A percentile compares a stretch with the other conserved stretches of the same genome.
phyloP scores from a whole-genome alignment of 129 eudicot genomes.

The Solidago caesia region DNA sequence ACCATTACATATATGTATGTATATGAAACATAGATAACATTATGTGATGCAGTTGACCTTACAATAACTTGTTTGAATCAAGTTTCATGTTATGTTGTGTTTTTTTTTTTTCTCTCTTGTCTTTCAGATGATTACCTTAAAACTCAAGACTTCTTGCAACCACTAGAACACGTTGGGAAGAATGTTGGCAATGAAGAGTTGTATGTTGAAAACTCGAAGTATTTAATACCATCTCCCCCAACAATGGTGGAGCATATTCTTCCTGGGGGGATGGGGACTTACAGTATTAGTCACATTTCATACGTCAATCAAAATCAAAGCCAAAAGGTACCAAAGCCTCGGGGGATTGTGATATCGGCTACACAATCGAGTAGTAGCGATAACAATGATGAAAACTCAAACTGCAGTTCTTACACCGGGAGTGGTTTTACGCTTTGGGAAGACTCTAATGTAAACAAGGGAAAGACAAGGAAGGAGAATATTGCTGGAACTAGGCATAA shows the following conservation, averaged over 20 bases:
- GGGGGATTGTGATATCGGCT: constrained; percentile 41
- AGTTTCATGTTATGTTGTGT: background rate
- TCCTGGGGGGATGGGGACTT: constrained; percentile 84
- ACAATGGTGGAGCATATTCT: constrained; percentile 57
- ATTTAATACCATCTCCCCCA: constrained; percentile 30
- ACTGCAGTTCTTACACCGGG: constrained; percentile 76
- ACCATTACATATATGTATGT: too few relatives aligned
- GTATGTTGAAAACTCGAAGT: constrained; percentile 37
- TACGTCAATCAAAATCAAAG: constrained; percentile 46
- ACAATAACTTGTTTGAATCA: background rate
- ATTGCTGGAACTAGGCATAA: constrained; percentile 45
- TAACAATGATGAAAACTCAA: constrained; percentile 72
- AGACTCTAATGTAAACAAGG: constrained; percentile 71
- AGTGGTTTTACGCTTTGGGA: constrained; percentile 86
- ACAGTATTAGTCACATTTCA: constrained; percentile 59
- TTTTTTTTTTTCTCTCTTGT: background rate
- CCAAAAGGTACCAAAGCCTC: constrained; percentile 41
- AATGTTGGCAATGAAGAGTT: constrained; percentile 3
- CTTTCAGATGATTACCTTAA: constrained; percentile 50
- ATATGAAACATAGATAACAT: constrained; percentile 1
- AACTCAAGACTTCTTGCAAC: constrained; percentile 92
- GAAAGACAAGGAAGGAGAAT: constrained; percentile 96
- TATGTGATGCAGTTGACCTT: constrained; percentile 9
- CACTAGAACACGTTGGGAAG: constrained; percentile 63
- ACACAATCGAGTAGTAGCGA: constrained; percentile 60